A percentile compares a stretch with the other conserved stretches of the same genome.
These are phyloP conservation scores for Wickerhamiella kurtzmanii DNA, from an alignment of 805 yeast genomes.

Conservation along the genomic window DNA sequence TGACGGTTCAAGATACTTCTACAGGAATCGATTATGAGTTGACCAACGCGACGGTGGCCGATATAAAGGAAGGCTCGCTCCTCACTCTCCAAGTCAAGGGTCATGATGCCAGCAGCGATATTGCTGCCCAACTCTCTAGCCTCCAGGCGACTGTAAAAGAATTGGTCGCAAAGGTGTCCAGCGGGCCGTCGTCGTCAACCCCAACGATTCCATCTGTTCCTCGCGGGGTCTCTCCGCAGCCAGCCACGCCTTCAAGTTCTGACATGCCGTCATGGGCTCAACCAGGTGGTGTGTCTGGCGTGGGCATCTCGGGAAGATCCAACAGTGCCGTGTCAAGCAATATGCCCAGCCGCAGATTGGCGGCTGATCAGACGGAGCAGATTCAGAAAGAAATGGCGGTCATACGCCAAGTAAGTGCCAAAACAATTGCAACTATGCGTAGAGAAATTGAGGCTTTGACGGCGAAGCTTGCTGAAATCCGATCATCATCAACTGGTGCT, in stretches of 20 bases:
- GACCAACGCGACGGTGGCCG: conserved; percentile 52
- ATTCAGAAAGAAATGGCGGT: conserved; percentile 47
- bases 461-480: conserved; percentile 37
- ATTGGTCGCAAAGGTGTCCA: conserved; percentile 18
- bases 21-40: conserved; percentile 61
- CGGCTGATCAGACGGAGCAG: conserved; percentile 7
- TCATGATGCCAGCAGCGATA: conserved; percentile 18
- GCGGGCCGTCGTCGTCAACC: background rate
- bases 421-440: conserved; percentile 33
- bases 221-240: background rate
- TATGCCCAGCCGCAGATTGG: conserved; percentile 1
- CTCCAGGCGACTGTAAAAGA: conserved; percentile 18
- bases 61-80: conserved; percentile 46
- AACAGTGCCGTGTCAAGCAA: background rate
- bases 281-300: background rate
- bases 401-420: conserved; percentile 41
- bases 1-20: conserved; percentile 52
- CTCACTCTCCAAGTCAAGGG: conserved; percentile 43
- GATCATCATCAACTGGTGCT: conserved; percentile 7
- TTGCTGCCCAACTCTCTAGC: conserved; percentile 18
- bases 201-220: background rate
- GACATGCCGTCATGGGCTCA: background rate
- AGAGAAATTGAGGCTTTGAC: conserved; percentile 33
- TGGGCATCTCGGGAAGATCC: background rate
- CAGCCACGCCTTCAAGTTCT: background rate